A percentile compares a stretch with the other conserved stretches of the same genome.
Evolutionary conservation across 176 grass and related monocot genomes (phyloP).

Genomic region (Bothriochloa decipiens): DNA sequence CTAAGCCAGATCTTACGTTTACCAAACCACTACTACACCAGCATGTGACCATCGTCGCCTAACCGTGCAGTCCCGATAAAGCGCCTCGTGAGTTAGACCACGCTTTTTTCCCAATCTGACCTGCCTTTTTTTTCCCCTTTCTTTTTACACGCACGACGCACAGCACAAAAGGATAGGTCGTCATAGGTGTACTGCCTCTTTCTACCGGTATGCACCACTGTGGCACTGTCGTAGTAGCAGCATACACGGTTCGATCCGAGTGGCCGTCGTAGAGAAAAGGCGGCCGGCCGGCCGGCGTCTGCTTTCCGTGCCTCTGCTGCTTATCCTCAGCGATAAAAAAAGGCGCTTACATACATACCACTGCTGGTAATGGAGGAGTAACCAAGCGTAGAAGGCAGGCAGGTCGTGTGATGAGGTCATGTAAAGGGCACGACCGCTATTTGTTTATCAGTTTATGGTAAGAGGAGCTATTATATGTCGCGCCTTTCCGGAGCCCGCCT

Average conservation of each 20-base stretch:
- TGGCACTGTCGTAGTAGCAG: not conserved
- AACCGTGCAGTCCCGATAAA: conserved; percentile 41
- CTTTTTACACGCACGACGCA: not conserved
- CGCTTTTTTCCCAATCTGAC: conserved; percentile 41
- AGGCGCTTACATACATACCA: not conserved
- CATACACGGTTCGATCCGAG: not conserved
- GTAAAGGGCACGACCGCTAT: conserved; percentile 5
- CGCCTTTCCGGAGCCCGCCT: not conserved
- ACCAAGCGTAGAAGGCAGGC: conserved; percentile 29
- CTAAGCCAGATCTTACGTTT: conserved; percentile 41
- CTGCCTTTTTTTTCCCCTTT: conserved; percentile 2
- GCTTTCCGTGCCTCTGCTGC: not conserved
- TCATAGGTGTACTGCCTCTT: conserved; percentile 1
- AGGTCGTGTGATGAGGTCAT: not conserved
- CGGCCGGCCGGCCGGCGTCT: not conserved
- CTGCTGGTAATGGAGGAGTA: conserved; percentile 39
- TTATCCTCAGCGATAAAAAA: conserved; percentile 21
- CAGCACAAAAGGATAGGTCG: conserved; percentile 10
- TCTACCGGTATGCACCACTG: conserved; percentile 4
- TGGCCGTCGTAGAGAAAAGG: not conserved
- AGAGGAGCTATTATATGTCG: not conserved
- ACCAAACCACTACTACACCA: conserved; percentile 23
- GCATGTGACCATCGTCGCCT: conserved; percentile 44
- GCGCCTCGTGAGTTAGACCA: conserved; percentile 42
- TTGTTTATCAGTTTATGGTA: conserved; percentile 40